phyloP scores from a whole-genome alignment of 768 basidiomycete species.

The Lentinula sp. region DNA sequence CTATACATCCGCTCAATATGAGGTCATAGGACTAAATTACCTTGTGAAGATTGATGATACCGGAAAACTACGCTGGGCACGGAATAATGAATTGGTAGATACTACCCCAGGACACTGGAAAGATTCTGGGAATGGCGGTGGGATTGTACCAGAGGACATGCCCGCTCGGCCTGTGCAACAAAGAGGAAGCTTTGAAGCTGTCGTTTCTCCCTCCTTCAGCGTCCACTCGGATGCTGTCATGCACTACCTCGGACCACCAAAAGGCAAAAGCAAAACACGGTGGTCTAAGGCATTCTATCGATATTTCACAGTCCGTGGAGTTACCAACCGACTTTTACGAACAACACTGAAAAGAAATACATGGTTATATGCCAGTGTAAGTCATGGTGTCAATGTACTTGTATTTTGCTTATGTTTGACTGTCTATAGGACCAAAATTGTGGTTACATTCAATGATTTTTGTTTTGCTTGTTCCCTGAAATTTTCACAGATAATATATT shows the following conservation, averaged over 20 bases:
- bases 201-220: constrained; percentile 10
- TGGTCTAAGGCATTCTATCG: constrained; percentile 34
- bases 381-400: constrained; percentile 9
- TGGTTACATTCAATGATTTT: constrained; percentile 11
- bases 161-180: constrained; percentile 11
- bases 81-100: constrained; percentile 52
- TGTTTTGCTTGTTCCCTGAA: neutral
- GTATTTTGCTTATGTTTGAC: neutral
- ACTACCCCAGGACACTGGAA: constrained; percentile 58
- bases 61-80: constrained; percentile 54
- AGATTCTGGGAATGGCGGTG: constrained; percentile 50
- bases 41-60: constrained; percentile 48
- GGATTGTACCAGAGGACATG: constrained; percentile 40
- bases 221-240: constrained; percentile 26
- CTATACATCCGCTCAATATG: neutral
- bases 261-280: constrained; percentile 27
- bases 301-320: constrained; percentile 44
- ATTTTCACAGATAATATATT: constrained; percentile 48
- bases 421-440: constrained; percentile 44
- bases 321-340: constrained; percentile 46
- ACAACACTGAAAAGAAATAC: constrained; percentile 57
- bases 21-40: constrained; percentile 49
- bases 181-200: constrained; percentile 16
- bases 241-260: constrained; percentile 32
- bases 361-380: constrained; percentile 65